Evolutionary conservation across 2,329 filamentous ascomycete genomes (phyloP), one percentile per base, ranked within the genome.

Genomic region (Chaetomiaceae sp.): DNA sequence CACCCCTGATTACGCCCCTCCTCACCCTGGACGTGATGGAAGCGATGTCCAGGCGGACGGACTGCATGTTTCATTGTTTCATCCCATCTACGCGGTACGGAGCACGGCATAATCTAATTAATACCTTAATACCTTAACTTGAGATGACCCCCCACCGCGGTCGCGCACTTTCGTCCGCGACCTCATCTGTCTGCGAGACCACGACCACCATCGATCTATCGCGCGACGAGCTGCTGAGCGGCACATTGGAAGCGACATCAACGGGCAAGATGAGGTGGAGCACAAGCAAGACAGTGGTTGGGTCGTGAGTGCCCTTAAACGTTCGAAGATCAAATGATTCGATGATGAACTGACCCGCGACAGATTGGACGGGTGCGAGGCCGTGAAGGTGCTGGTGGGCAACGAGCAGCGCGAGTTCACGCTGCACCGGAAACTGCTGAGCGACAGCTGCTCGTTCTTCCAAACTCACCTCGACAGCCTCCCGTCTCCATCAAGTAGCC

Each of bases 401-500:
- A 45, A 55, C 8, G 52, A 59, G 32, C 58, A 60, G 43, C 52
- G 58, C 26, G 58, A 63, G 49, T 65, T 65, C 47, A 55, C 47
- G 8, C 53, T 65, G 5, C 60, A 61, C 56, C 54, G 55, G 29
- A 65, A 64, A 33, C 68, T 73, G 11, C 65, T 79, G 18, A 72
- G 68, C 56, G 63, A 66, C 32, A 65, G 65, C 19, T 74, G 73
- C 20, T 54, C 64, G 32, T 76, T 74, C 58, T 78, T 78, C 62
- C 61, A 65, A 17, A 65, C 72, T 30, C 66, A 68, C 48, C 62
- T 76, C 53, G 66, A 71, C 10, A 65, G 66, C 33, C 53, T 60
- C 37, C 51, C 49, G 33, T 51, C 51, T 22, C 51, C 41, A 10
- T 47, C 39, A 14, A 26, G 45, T 34, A 6, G 22, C 9, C 50